phyloP scores from a whole-genome alignment of 1,139 yeast species.

The Suhomyces bokatorum region DNA sequence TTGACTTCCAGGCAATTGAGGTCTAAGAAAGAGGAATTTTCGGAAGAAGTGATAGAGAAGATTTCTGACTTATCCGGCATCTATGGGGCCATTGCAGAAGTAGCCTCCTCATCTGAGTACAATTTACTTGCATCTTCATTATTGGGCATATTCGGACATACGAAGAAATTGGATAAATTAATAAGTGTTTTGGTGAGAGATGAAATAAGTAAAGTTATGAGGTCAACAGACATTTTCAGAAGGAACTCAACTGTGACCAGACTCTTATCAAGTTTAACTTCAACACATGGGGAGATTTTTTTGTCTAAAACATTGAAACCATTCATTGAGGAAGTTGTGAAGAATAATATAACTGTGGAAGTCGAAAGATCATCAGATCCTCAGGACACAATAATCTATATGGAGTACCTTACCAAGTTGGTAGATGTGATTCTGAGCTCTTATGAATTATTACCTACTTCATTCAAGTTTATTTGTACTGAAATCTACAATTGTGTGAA shows the following conservation, averaged over 20 bases:
- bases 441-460: conserved; percentile 60
- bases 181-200: conserved; percentile 58
- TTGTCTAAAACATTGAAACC: conserved; percentile 56
- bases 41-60: conserved; percentile 24
- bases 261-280: conserved; percentile 69
- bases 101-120: conserved; percentile 57
- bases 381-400: conserved; percentile 52
- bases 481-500: conserved; percentile 67
- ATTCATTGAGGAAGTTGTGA: conserved; percentile 51
- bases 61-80: conserved; percentile 31
- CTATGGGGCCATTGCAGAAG: conserved; percentile 60
- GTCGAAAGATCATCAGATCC: conserved; percentile 56
- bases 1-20: conserved; percentile 42
- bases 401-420: conserved; percentile 56
- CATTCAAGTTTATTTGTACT: conserved; percentile 72
- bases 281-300: conserved; percentile 63
- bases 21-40: conserved; percentile 26
- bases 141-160: conserved; percentile 59
- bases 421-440: conserved; percentile 65
- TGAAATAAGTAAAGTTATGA: conserved; percentile 60
- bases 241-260: conserved; percentile 84
- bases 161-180: conserved; percentile 53
- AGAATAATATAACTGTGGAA: conserved; percentile 56
- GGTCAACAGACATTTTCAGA: conserved; percentile 72
- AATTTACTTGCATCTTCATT: conserved; percentile 63